These are phyloP conservation scores for Fusarium solani-melongenae DNA, from an alignment of 2,329 filamentous ascomycete species.

Conservation along the genomic window DNA sequence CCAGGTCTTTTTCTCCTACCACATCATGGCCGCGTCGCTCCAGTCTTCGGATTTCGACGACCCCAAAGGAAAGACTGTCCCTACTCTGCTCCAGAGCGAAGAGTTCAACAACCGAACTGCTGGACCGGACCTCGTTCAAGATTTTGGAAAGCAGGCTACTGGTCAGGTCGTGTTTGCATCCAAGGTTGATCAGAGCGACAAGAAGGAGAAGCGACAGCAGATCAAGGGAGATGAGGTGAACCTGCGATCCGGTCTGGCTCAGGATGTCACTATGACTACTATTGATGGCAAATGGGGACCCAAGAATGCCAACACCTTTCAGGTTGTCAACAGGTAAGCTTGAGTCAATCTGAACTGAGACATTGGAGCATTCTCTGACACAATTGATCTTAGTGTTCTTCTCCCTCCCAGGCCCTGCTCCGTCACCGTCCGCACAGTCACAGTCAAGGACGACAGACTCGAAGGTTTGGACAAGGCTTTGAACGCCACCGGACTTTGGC, in stretches of 20 bases:
- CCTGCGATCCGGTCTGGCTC: slow-evolving; percentile 26
- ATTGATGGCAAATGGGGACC: slow-evolving; percentile 36
- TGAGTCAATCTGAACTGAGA: accelerated
- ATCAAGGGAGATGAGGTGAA: slow-evolving; percentile 6
- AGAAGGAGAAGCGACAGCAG: slow-evolving; percentile 8
- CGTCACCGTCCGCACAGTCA: slow-evolving; percentile 12
- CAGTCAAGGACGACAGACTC: slow-evolving; percentile 15
- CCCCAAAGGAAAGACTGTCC: slow-evolving; percentile 13
- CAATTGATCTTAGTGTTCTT: slow-evolving; percentile 17
- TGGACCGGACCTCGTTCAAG: slow-evolving; percentile 8
- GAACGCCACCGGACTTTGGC: slow-evolving; percentile 25
- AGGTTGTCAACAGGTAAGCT: slow-evolving; percentile 32
- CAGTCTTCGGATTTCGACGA: slow-evolving; percentile 14
- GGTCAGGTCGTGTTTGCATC: slow-evolving; percentile 36
- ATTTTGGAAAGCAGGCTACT: slow-evolving; percentile 18
- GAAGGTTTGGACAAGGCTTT: slow-evolving; percentile 20
- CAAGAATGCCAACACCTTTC: slow-evolving; percentile 27
- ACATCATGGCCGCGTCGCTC: slow-evolving; percentile 18
- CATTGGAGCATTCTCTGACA: not conserved
- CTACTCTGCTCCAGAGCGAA: slow-evolving; percentile 16
- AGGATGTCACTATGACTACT: slow-evolving; percentile 35
- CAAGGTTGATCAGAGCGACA: not conserved
- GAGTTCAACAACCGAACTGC: slow-evolving; percentile 37
- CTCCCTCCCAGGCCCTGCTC: slow-evolving; percentile 27
- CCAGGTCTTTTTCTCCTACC: slow-evolving; percentile 34